Evolutionary conservation across 1,284 basidiomycete species (phyloP), one percentile per base, ranked within the genome.

Genomic region (Cutaneotrichosporon dermatis): DNA sequence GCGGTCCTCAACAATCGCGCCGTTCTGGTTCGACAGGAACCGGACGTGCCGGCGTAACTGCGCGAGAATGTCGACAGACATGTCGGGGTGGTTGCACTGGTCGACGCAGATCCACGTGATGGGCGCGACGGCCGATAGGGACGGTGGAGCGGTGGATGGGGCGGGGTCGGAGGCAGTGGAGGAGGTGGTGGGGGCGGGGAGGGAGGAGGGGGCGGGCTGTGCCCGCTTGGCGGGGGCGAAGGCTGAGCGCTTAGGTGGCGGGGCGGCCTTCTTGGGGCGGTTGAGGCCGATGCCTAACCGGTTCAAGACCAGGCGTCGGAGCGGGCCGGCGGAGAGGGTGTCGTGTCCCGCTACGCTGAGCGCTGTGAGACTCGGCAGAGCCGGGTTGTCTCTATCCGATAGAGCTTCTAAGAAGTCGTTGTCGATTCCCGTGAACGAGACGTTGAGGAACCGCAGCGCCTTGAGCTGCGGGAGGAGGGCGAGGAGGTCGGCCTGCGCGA

Each of bases 91-190:
- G 40, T 67, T 66, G 57, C 74, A 76, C 39, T 68, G 58, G 59
- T 75, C 72, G 25, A 73, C 33, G 52, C 66, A 67, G 33, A 76
- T 59, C 71, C 72, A 76, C 1, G 43, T 62, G 55, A 76, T 65
- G 11, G 52, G 39, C 4, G n/a, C 49, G 50, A 15, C 25, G 2
- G 25, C 25, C 25, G 25, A 25, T 25, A 25, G 25, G 25, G 25
- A 25, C 2, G 25, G 25, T 25, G 25, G 25, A 3, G 25, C 25
- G 25, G 25, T 25, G 25, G 25, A 25, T 25, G 25, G 25, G 25
- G 25, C 25, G 25, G 25, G 25, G 25, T 25, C 25, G 25, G 25
- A 25, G 25, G 25, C 25, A 25, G 25, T 25, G 25, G 25, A 25
- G 25, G 25, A 25, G 25, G 25, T 16, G 15, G 44, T 13, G 40